Conservation (phyloP, 1,284 basidiomycete species). For the Ceratobasidium sp. region DNA sequence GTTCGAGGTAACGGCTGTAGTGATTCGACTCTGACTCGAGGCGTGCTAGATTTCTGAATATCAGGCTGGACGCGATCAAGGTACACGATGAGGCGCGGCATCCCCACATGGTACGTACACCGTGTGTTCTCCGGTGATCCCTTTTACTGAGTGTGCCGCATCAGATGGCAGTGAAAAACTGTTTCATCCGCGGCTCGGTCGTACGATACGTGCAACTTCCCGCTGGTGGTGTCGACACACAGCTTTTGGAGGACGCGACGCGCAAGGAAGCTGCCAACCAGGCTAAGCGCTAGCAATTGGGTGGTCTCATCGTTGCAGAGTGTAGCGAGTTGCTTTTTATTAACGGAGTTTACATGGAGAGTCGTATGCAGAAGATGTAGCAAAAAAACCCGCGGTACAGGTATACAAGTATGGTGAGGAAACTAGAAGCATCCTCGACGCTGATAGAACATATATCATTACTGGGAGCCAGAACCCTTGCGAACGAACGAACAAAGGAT, state of each 20-base stretch:
- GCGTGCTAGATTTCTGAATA: conserved; percentile 87
- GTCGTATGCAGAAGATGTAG: conserved; percentile 1
- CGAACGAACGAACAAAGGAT: conserved; percentile 11
- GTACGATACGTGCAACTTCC: conserved; percentile 97
- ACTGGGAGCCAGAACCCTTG: background rate
- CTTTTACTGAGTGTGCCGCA: conserved; percentile 44
- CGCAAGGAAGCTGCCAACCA: conserved; percentile 70
- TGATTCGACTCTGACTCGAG: conserved; percentile 7
- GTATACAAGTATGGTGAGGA: conserved; percentile 7
- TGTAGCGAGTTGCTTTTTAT: conserved; percentile 10
- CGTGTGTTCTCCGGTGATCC: background rate
- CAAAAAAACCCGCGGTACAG: conserved; percentile 11
- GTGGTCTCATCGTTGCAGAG: background rate
- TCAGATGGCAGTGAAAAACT: conserved; percentile 98
- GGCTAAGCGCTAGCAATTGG: conserved; percentile 60
- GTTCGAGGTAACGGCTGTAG: conserved; percentile 53
- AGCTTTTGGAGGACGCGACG: conserved; percentile 96
- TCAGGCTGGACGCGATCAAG: conserved; percentile 93
- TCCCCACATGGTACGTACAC: conserved; percentile 89
- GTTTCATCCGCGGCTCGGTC: conserved; percentile 98
- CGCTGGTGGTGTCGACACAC: conserved; percentile 93
- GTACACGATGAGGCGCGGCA: conserved; percentile 93
- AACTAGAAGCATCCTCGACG: background rate
- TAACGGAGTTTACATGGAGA: conserved; percentile 12
- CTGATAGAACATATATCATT: conserved; percentile 15